Base-by-base conservation (phyloP, 2,329 filamentous ascomycete genomes). In the Chlorencoelia australis region DNA sequence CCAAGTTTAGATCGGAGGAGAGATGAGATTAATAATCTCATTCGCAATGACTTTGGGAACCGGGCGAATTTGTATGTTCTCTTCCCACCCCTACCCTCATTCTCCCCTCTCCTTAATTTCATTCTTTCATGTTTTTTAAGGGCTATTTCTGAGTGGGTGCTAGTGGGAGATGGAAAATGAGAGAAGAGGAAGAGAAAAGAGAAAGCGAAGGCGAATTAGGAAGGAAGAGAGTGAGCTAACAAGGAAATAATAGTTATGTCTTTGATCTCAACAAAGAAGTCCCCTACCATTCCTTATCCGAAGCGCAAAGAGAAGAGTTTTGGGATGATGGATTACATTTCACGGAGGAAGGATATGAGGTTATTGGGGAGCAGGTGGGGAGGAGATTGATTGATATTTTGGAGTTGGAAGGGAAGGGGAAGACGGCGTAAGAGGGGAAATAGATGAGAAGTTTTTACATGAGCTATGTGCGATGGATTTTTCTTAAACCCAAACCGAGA, bases 251-350 rank as follows among this genome's bases (percentile, higher is more conserved):
- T 39, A 75, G 73, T 52, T 61, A 69, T 52, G 52, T 64, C 13
- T 71, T 73, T 42, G 75, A 82, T 50, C 63, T 81, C 14, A 52
- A 66, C 43, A 52, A 58, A 9, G 65, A 63, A 7, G 59, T 81
- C 4, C 73, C 74, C 0, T 79, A 68, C 45, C 63, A 67, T 44
- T 49, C 53, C n/a, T 64, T 79, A 49, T 51, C 61, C 1, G 52
- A 62, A 7, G 50, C 58, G 1, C 66, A 72, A 35, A 62, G 64
- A 15, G 40, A 60, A 2, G 59, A 56, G 41, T 69, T 74, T 48
- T 81, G 75, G 73, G 67, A 76, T 44, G 77, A 82, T 53, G 68
- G 66, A 9, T 45, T 81, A 17, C 76, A 82, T 57, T 62, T 81
- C 6, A 71, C 68, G 0, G 55, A 61, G 0, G 63, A 60, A 4